These are phyloP conservation scores for Paramecium bursaria DNA, from an alignment of 73 alveolate genomes.

Conservation along the genomic window DNA sequence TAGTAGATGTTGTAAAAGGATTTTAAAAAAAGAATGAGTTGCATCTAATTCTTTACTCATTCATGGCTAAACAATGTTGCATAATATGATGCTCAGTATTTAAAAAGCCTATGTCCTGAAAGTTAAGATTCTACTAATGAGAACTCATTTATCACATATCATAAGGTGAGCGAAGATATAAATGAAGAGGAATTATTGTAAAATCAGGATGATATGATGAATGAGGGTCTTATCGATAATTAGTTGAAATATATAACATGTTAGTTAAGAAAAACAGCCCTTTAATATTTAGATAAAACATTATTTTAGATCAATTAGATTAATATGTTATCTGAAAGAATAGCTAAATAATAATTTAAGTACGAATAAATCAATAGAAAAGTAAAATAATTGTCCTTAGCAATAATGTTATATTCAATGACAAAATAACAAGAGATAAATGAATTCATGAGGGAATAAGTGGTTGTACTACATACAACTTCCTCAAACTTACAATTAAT, in stretches of 20 bases:
- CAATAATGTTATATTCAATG: slow-evolving; percentile 11
- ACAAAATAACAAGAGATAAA: background rate
- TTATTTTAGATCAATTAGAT: slow-evolving; percentile 3
- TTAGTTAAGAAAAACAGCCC: slow-evolving; percentile 25
- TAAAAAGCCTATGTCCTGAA: slow-evolving; percentile 17
- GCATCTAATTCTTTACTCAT: slow-evolving; percentile 57
- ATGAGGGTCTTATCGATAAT: slow-evolving; percentile 1
- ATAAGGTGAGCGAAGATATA: slow-evolving; percentile 42
- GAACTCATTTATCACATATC: background rate
- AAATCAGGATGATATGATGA: background rate
- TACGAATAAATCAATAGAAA: background rate
- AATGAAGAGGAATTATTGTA: slow-evolving; percentile 17
- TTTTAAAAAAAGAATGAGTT: slow-evolving; percentile 63
- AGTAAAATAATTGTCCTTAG: background rate
- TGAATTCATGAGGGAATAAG: slow-evolving; percentile 56
- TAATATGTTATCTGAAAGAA: slow-evolving; percentile 2
- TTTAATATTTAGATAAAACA: slow-evolving; percentile 28
- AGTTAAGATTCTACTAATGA: background rate
- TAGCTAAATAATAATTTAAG: background rate
- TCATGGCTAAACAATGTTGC: slow-evolving; percentile 54
- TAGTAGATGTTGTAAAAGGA: slow-evolving; percentile 51
- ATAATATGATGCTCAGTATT: slow-evolving; percentile 32
- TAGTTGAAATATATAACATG: slow-evolving; percentile 34
- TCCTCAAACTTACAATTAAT: slow-evolving; percentile 11
- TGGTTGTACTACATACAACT: slow-evolving; percentile 44